These are phyloP conservation scores for Vitis amurensis DNA, from an alignment of 164 flowering plant species.

Conservation along the genomic window DNA sequence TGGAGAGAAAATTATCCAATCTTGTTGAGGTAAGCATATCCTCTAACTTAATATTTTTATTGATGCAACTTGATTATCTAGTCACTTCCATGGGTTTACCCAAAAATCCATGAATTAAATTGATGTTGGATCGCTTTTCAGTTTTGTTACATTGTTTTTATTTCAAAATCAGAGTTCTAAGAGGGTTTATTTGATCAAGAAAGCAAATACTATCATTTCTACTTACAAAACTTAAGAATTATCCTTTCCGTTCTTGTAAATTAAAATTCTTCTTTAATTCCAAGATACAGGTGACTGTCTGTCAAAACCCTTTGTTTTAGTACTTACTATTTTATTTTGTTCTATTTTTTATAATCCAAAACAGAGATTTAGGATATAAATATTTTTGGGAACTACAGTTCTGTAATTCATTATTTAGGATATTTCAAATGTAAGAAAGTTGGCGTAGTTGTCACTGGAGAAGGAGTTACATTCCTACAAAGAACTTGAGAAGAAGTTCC, in stretches of 20 bases:
- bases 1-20: slow-evolving; percentile 41
- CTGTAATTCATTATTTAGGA: no score
- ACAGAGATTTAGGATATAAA: no score
- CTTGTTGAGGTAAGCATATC: slow-evolving; percentile 52
- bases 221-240: neutral
- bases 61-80: neutral
- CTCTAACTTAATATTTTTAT: neutral
- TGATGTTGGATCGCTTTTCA: neutral
- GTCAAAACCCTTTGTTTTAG: neutral
- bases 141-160: neutral
- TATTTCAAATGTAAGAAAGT: no score
- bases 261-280: no score
- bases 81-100: neutral
- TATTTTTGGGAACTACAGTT: no score
- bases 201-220: neutral
- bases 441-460: no score
- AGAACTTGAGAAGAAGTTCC: no score
- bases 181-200: neutral
- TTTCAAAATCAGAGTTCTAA: neutral
- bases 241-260: neutral
- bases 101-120: neutral
- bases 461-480: no score
- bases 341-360: no score
- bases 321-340: neutral
- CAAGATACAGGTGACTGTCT: no score